phyloP scores from a whole-genome alignment of 495 filamentous ascomycete genomes.

The Cercophora newfieldiana region DNA sequence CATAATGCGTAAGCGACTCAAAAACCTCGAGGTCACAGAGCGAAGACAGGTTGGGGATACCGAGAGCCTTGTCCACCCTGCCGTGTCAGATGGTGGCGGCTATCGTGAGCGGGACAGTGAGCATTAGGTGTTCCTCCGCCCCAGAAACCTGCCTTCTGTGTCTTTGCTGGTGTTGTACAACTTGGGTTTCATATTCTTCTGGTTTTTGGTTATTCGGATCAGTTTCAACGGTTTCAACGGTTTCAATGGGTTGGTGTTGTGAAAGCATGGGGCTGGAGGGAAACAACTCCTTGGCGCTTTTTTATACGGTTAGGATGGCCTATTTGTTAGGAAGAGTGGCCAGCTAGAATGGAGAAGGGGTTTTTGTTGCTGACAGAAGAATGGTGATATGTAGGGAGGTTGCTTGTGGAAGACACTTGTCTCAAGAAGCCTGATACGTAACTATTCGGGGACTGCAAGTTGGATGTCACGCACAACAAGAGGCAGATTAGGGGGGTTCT shows the following conservation, averaged over 20 bases:
- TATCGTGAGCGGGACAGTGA: conserved; percentile 25
- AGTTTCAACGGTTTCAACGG: background rate
- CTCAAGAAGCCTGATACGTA: background rate
- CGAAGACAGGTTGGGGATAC: conserved; percentile 85
- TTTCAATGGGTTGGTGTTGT: background rate
- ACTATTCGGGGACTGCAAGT: background rate
- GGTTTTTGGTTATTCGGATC: background rate
- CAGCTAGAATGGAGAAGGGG: background rate
- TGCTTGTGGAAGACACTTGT: background rate
- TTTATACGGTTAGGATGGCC: background rate
- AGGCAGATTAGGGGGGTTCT: background rate
- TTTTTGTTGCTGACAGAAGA: background rate
- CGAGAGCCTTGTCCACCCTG: conserved; percentile 61
- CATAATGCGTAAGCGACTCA: conserved; percentile 61
- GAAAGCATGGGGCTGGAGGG: background rate
- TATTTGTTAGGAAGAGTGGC: background rate
- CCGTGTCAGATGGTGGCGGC: conserved; percentile 1
- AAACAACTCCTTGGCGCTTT: background rate
- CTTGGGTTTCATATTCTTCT: background rate
- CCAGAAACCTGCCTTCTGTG: background rate
- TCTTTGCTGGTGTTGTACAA: background rate
- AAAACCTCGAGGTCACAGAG: conserved; percentile 69
- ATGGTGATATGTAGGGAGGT: background rate
- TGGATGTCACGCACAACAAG: background rate
- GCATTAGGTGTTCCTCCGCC: conserved; percentile 13